A percentile compares a stretch with the other conserved stretches of the same genome.
These are phyloP conservation scores for Penicillium sp. DNA, from an alignment of 2,329 filamentous ascomycete genomes.

Conservation along the genomic window DNA sequence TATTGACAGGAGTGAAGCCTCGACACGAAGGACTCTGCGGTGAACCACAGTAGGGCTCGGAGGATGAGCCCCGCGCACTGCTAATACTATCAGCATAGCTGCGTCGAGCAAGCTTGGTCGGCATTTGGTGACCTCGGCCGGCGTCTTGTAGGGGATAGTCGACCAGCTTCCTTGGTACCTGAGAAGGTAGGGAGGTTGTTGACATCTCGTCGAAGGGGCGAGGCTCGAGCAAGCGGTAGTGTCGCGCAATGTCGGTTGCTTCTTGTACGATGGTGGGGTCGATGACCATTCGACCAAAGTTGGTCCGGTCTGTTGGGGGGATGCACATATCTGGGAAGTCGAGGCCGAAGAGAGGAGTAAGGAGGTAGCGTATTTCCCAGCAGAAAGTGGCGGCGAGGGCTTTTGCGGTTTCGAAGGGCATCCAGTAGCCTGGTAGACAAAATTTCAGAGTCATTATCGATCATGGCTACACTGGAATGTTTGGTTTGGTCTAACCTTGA, in stretches of 20 bases:
- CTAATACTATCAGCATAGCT: constrained; percentile 35
- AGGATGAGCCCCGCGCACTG: constrained; percentile 49
- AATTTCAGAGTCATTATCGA: neutral
- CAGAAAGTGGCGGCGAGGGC: constrained; percentile 91
- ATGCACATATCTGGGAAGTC: constrained; percentile 76
- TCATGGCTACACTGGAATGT: neutral
- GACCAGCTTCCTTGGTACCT: neutral
- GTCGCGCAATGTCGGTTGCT: constrained; percentile 49
- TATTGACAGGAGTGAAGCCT: constrained; percentile 50
- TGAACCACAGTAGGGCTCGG: constrained; percentile 43
- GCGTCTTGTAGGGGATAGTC: constrained; percentile 13
- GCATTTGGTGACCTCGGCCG: constrained; percentile 26
- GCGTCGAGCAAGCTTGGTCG: constrained; percentile 28
- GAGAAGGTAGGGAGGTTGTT: constrained; percentile 17
- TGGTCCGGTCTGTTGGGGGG: constrained; percentile 60
- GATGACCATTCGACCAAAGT: constrained; percentile 70
- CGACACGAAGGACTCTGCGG: constrained; percentile 45
- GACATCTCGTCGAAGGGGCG: neutral
- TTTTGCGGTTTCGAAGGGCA: constrained; percentile 84
- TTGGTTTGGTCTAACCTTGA: constrained; percentile 68
- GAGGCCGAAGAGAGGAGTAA: constrained; percentile 88
- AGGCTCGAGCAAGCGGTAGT: constrained; percentile 40
- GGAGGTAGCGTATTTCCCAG: constrained; percentile 75
- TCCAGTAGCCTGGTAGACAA: constrained; percentile 78
- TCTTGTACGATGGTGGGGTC: constrained; percentile 58